A percentile compares a stretch with the other conserved stretches of the same genome.
phyloP scores from a whole-genome alignment of 495 filamentous ascomycete species.

The Collariella sp. region DNA sequence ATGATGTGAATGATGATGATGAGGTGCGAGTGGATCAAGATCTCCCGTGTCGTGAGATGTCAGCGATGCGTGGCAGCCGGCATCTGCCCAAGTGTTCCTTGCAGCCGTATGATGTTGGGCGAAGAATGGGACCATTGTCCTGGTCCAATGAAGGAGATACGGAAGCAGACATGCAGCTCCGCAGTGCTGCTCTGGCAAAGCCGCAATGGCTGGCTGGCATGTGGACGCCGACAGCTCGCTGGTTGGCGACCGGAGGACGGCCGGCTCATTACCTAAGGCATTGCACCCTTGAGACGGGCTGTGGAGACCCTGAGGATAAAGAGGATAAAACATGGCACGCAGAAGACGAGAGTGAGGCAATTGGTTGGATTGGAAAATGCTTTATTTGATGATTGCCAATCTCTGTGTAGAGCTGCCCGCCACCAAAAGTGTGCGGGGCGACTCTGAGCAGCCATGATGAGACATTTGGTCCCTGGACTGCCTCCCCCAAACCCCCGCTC shows the following conservation, averaged over 20 bases:
- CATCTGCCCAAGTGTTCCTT: not conserved
- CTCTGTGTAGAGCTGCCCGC: slow-evolving; percentile 5
- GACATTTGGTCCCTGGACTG: not conserved
- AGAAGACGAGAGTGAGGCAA: not conserved
- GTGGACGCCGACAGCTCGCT: not conserved
- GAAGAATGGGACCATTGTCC: too few species aligned
- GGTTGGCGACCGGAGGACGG: not conserved
- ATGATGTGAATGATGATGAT: not conserved
- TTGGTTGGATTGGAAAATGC: slow-evolving; percentile 10
- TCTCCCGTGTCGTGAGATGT: not conserved
- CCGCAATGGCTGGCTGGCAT: slow-evolving; percentile 1
- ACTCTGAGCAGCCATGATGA: not conserved
- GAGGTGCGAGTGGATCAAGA: not conserved
- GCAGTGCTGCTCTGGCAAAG: slow-evolving; percentile 3
- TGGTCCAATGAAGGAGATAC: not conserved
- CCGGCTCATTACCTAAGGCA: not conserved
- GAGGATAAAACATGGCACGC: slow-evolving; percentile 1
- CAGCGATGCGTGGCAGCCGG: not conserved
- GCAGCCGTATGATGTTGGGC: not conserved
- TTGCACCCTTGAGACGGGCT: not conserved
- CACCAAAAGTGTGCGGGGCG: not conserved
- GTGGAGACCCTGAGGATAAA: slow-evolving; percentile 1
- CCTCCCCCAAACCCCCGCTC: not conserved
- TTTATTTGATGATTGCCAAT: slow-evolving; percentile 13
- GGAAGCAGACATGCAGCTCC: not conserved